Base-by-base conservation (phyloP, 2,329 filamentous ascomycete species). In the Beauveria rudraprayagi region DNA sequence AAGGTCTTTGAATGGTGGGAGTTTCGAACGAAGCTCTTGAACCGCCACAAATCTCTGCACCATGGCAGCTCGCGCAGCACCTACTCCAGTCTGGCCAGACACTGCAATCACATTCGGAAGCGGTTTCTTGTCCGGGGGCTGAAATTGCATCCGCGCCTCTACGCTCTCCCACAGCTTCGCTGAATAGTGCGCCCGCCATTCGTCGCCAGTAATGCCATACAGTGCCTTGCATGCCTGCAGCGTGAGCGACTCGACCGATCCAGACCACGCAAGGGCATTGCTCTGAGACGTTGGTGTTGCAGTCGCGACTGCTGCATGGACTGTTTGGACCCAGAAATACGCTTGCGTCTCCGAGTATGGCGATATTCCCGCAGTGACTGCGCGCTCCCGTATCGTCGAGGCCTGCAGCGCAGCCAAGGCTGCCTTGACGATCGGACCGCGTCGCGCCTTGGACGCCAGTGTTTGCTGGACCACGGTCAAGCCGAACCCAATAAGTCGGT, bases 271-370 rank as follows among this genome's bases (percentile, higher is more conserved):
- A 5, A n/a, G 43, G 16, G 30, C 19, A 14, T 37, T 2, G 4
- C 3, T 24, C 11, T 48, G n/a, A 22, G 55, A 11, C 1, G 22
- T 22, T 22, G 10, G 22, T 2, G 4, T 9, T n/a, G 30, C 44
- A 4, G 55, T 50, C 2, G 62, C 51, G 2, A 67, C 19, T 3
- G 65, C 63, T 1, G 67, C 63, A 2, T 71, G 69, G 0, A 65
- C 64, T 1, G 69, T 57, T 48, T 72, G 69, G 0, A 71, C 65
- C 70, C 70, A 72, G 50, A 72, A 72, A 48, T 71, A 72, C 1
- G 70, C 68, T 40, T 71, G 71, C 0, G 70, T 72, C 62, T 71
- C 69, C 2, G 70, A 72, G 55, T 71, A 72, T 1, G 70, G 67
- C 2, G 64, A 44, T 1, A 72, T 28, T 0, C 60, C 64, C 2